These are phyloP conservation scores for Phytophthora vignae DNA, from an alignment of 352 stramenopile genomes.

Conservation along the genomic window DNA sequence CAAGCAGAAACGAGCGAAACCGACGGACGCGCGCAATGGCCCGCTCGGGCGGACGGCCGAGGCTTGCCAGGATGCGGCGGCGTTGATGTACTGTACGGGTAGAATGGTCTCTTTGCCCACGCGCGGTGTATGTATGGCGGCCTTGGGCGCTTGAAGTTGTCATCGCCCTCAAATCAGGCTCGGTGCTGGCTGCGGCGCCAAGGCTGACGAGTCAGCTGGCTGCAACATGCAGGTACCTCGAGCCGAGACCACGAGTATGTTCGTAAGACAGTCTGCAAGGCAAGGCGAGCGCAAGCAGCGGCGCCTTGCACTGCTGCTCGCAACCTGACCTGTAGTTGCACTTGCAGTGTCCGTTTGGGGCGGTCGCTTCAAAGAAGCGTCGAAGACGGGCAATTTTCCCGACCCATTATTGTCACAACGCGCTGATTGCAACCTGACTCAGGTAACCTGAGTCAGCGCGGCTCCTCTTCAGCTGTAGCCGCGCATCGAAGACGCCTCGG, in stretches of 20 bases:
- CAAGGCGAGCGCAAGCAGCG: not conserved
- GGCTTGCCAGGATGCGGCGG: not conserved
- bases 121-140: not conserved
- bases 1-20: conserved; percentile 11
- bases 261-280: not conserved
- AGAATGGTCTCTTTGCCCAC: too few species aligned
- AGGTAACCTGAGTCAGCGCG: conserved; percentile 33
- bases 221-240: not conserved
- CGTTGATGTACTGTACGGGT: not conserved
- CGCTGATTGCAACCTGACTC: conserved; percentile 13
- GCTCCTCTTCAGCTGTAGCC: not conserved
- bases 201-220: conserved; percentile 27
- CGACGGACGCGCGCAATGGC: not conserved
- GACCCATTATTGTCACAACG: conserved; percentile 26
- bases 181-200: not conserved
- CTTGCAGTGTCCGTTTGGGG: not conserved
- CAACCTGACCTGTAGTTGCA: not conserved
- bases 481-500: conserved; percentile 15
- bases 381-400: conserved; percentile 9
- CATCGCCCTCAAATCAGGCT: conserved; percentile 33
- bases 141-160: conserved; percentile 26
- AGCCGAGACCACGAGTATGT: not conserved
- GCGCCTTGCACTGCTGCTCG: not conserved
- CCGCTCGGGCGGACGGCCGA: not conserved
- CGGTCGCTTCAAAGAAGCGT: not conserved